Base-by-base conservation (phyloP, 1,139 yeast genomes). In the Scheffersomyces cryptocercus region DNA sequence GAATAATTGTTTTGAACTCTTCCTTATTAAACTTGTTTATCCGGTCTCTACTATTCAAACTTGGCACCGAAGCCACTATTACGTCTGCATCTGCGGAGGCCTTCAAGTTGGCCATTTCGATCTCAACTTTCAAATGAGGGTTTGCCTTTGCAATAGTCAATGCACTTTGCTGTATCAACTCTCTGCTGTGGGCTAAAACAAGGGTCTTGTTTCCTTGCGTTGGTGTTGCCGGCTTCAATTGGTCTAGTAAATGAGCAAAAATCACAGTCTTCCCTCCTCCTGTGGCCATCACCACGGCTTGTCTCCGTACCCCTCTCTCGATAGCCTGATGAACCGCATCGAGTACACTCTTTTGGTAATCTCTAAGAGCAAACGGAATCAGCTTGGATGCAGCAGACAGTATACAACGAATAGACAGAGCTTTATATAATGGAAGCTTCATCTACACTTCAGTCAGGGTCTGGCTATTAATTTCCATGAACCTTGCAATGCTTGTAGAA, bases 181-280 rank as follows among this genome's bases (percentile, higher is more conserved):
- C 98, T 54, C 82, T 80, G 37, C 95, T 77, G 58, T 91, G 97
- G 0, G 90, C 97, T 24, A 91, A 63, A 1, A 91, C 81, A 46
- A 91, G 64, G 0, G 85, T 73, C 54, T 79, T 79, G 29, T 66
- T 57, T 0, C 85, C 84, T 28, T 58, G 46, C 1, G 40, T 34
- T 0, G 54, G 46, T 1, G 45, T 16, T 7, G 62, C 58, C 0
- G 80, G 73, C 8, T 62, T 53, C 11, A 88, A 65, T 34, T 68
- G 62, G 0, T 79, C 73, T 4, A 89, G 76, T 38, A 90, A 58
- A 53, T 81, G 81, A 2, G 93, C 71, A 58, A 91, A 88, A 1
- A 91, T 84, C 13, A 90, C 89, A 0, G 98, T 91, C 55, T 91
- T 91, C 2, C 98, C 99, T 13, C 96, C 95, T 0, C 99, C 99